Evolutionary conservation across 306 rosid genomes (phyloP), one percentile per base, ranked within the genome.

Genomic region (Psophocarpus tetragonolobus): DNA sequence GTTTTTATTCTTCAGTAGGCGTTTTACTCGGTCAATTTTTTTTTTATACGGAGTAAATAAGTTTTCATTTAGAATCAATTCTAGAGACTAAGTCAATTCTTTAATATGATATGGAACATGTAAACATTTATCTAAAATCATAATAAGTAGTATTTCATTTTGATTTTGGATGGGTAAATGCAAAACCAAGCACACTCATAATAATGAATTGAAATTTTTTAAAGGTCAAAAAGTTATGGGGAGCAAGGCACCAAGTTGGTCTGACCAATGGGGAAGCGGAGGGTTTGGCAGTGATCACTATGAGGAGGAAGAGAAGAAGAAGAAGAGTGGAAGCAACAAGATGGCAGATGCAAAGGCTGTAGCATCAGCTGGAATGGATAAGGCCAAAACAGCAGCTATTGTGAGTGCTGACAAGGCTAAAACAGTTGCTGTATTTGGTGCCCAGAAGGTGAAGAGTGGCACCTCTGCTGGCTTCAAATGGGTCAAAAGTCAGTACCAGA

Each of bases 211-310:
- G 48, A 36, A 71, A 41, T 68, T 3, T 54, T 42, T 17, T 72
- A 58, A 50, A 42, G 72, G 66, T 8, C 14, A 56, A 13, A 7
- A n/a, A 3, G 51, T 1, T 15, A 90, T 89, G 94, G 96, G 90
- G 42, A 85, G 96, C 89, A 90, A 89, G 78, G 91, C 88, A 80
- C 92, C 96, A 26, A 88, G 74, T 75, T 92, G 96, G 97, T 86
- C 90, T 9, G 96, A 92, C 18, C 92, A 90, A 62, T 90, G 97
- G 93, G 92, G 96, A 58, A 41, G 73, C 0, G 87, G 83, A 6
- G 82, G 78, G 35, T 80, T 47, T n/a, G 90, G 83, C 0, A 81
- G 74, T 0, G 89, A 80, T 0, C 84, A 53, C n/a, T 42, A 71
- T 20, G 82, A 86, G 1, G 76, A 88, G 7, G 67, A 54, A 24